A percentile compares a stretch with the other conserved stretches of the same genome.
These are phyloP conservation scores for Hericium erinaceus DNA, from an alignment of 768 basidiomycete species.

Conservation along the genomic window DNA sequence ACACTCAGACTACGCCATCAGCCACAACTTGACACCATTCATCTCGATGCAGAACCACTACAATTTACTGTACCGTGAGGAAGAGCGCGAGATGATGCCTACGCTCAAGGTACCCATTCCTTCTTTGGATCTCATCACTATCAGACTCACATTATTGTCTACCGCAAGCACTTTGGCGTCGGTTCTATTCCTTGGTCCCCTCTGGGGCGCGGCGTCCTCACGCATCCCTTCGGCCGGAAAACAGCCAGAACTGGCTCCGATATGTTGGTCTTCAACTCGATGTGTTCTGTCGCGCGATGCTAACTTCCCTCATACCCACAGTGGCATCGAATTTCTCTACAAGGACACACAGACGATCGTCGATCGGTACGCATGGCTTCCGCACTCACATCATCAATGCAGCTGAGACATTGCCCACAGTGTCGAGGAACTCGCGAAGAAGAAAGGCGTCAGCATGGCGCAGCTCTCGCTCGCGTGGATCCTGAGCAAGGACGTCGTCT, in stretches of 20 bases:
- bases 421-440: slow-evolving; percentile 25
- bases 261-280: slow-evolving; percentile 9
- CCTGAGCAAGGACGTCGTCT: slow-evolving; percentile 8
- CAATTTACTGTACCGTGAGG: slow-evolving; percentile 34
- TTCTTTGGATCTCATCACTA: neutral
- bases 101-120: slow-evolving; percentile 17
- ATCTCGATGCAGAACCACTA: slow-evolving; percentile 40
- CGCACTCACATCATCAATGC: neutral
- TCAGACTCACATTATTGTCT: neutral
- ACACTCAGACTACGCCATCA: slow-evolving; percentile 18
- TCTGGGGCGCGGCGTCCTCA: slow-evolving; percentile 20
- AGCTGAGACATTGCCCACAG: neutral
- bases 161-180: slow-evolving; percentile 22
- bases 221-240: slow-evolving; percentile 16
- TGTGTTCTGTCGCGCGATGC: neutral
- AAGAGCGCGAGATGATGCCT: slow-evolving; percentile 30
- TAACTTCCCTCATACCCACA: neutral
- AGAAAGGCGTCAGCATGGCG: slow-evolving; percentile 25
- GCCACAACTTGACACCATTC: slow-evolving; percentile 28
- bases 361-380: neutral
- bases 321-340: slow-evolving; percentile 2
- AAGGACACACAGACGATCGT: slow-evolving; percentile 1
- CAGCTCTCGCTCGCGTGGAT: slow-evolving; percentile 30
- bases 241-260: slow-evolving; percentile 16
- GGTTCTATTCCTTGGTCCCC: slow-evolving; percentile 34